Conservation (phyloP, 1,284 basidiomycete species). For the Violaceomyces palustris region DNA sequence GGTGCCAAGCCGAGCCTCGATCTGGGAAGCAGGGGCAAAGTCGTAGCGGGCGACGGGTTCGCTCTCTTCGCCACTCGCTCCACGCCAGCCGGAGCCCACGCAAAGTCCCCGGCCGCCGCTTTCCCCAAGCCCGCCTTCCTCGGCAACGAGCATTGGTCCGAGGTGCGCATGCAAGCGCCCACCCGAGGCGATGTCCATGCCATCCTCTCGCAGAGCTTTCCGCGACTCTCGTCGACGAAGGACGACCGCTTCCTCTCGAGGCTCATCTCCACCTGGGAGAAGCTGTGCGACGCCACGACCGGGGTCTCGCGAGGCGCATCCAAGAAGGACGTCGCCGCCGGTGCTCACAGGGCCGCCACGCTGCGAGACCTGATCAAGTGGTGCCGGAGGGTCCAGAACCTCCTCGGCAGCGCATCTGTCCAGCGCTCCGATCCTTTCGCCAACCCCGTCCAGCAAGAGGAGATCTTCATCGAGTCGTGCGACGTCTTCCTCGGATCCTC, state of each 20-base stretch:
- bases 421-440: conserved; percentile 48
- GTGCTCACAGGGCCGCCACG: conserved; percentile 55
- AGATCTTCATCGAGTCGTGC: conserved; percentile 80
- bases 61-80: conserved; percentile 54
- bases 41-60: conserved; percentile 53
- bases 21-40: conserved; percentile 50
- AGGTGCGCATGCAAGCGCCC: conserved; percentile 31
- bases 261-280: conserved; percentile 39
- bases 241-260: conserved; percentile 17
- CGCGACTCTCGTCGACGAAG: conserved; percentile 12
- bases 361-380: conserved; percentile 84
- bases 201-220: conserved; percentile 31
- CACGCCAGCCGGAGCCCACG: conserved; percentile 4
- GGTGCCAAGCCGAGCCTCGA: conserved; percentile 66
- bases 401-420: conserved; percentile 46
- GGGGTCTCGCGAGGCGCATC: background rate
- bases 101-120: background rate
- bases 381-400: conserved; percentile 67
- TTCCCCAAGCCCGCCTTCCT: conserved; percentile 55
- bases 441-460: conserved; percentile 78
- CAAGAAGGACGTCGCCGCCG: conserved; percentile 3
- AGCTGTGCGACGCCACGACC: conserved; percentile 17
- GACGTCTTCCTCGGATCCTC: conserved; percentile 83
- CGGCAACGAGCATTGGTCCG: conserved; percentile 62
- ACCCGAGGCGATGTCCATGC: conserved; percentile 28